Base-by-base conservation (phyloP, 2,329 filamentous ascomycete species). In the Paraconiothyrium brasiliense region DNA sequence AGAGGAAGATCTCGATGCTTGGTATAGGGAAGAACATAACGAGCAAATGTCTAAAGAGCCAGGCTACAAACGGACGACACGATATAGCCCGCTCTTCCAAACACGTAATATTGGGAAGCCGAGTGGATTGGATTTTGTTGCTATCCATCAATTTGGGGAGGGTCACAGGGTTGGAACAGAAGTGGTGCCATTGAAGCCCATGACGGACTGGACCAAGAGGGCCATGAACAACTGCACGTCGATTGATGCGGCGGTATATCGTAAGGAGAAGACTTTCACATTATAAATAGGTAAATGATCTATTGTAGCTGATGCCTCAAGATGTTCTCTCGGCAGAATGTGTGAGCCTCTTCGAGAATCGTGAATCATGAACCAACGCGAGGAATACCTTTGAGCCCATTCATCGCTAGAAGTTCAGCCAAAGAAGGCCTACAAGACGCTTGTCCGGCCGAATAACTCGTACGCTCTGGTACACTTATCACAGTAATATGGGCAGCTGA, bases 1-100 rank as follows among this genome's bases (percentile, higher is more conserved):
- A 2, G 73, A 69, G 16, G 59, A 43, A 4, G 71, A 76, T 9
- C 59, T 76, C 5, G 72, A 75, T 35, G 63, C 64, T 6, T 76
- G 74, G 73, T 77, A 77, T 48, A 62, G 71, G 5, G 61, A 74
- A 27, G 75, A 78, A 46, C 73, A 77, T 48, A 75, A 76, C 14
- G 60, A 75, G 51, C 71, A 76, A 43, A 75, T 77, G 69, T 72
- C 69, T 4, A 58, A 71, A 41, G 60, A 78, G 57, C 71, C 71
- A 1, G 72, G 70, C 4, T 75, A 67, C 65, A 63, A 65, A 22
- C 71, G 73, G 3, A 71, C 73, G 4, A 67, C 63, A 16, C 69
- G 71, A 2, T 76, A 65, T 48, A 66, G 54, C 35, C 62, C 67
- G 9, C 30, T 72, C 2, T 59, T 63, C 20, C 63, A 67, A n/a